Percentiles rank a stretch among this genome's conserved stretches.
phyloP scores from a whole-genome alignment of 164 flowering plant species.

The Dillenia suffruticosa region DNA sequence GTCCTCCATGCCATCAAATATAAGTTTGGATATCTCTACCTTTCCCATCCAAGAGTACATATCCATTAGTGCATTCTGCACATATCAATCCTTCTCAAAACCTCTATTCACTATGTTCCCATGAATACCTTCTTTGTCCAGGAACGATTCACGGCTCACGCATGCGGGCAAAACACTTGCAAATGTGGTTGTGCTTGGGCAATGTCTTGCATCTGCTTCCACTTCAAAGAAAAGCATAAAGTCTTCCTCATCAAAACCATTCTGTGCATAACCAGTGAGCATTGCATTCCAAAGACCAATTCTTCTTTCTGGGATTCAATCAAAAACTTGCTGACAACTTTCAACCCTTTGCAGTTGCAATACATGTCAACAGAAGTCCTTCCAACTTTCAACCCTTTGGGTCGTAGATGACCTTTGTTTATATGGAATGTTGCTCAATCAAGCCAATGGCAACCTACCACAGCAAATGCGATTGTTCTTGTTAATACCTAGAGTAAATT shows the following conservation, averaged over 20 bases:
- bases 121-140: slow-evolving; percentile 54
- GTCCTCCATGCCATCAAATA: slow-evolving; percentile 52
- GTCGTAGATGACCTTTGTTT: too few relatives aligned
- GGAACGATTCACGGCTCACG: slow-evolving; percentile 47
- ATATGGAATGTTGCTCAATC: too few relatives aligned
- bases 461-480: too few relatives aligned
- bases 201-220: too few relatives aligned
- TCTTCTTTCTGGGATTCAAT: slow-evolving; percentile 28
- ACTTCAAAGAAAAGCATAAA: too few relatives aligned
- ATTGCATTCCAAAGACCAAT: slow-evolving; percentile 77
- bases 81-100: slow-evolving; percentile 43
- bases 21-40: slow-evolving; percentile 36
- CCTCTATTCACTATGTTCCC: slow-evolving; percentile 64
- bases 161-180: slow-evolving; percentile 44
- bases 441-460: too few relatives aligned
- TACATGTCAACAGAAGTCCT: slow-evolving; percentile 91
- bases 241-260: too few relatives aligned
- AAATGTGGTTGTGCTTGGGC: too few relatives aligned
- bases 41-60: slow-evolving; percentile 69
- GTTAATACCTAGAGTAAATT: too few relatives aligned
- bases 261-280: slow-evolving; percentile 22
- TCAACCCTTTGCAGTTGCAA: slow-evolving; percentile 55
- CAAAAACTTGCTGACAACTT: slow-evolving; percentile 52
- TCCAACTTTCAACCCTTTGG: too few relatives aligned
- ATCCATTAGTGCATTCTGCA: slow-evolving; percentile 82